A percentile compares a stretch with the other conserved stretches of the same genome.
Evolutionary conservation across 108 stramenopile genomes (phyloP).

Genomic region (Cyclotella baltica): DNA sequence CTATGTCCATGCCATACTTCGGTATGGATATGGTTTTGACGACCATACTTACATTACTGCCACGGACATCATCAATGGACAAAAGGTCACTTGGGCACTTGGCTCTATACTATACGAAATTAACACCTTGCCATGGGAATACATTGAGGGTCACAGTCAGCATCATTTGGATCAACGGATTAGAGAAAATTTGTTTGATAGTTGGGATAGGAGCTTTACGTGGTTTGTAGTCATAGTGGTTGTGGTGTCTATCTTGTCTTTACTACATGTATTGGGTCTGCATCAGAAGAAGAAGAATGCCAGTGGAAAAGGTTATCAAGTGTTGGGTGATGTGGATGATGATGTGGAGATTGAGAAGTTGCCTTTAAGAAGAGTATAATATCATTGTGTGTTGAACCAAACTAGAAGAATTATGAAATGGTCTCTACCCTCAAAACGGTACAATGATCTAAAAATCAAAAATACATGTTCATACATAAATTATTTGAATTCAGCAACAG

Average conservation of each 20-base stretch:
- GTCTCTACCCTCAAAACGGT: too few species aligned
- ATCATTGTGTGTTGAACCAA: too few species aligned
- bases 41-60: conserved; percentile 69
- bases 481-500: too few species aligned
- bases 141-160: conserved; percentile 30
- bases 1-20: conserved; percentile 73
- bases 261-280: conserved; percentile 26
- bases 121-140: conserved; percentile 70
- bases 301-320: conserved; percentile 27
- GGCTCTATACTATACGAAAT: conserved; percentile 93
- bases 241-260: conserved; percentile 4
- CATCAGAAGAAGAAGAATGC: conserved; percentile 21
- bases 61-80: conserved; percentile 78
- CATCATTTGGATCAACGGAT: conserved; percentile 22
- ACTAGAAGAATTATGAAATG: too few species aligned
- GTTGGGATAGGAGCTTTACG: conserved; percentile 22
- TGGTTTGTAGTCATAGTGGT: conserved; percentile 20
- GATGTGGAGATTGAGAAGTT: conserved; percentile 20
- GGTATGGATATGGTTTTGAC: conserved; percentile 83
- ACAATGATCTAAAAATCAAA: too few species aligned
- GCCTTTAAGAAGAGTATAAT: not conserved
- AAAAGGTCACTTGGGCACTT: conserved; percentile 89
- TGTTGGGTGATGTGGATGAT: conserved; percentile 11
- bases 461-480: too few species aligned
- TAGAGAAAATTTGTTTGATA: conserved; percentile 4